Evolutionary conservation across 768 basidiomycete genomes (phyloP), one percentile per base, ranked within the genome.

Genomic region (Serendipita sp.): DNA sequence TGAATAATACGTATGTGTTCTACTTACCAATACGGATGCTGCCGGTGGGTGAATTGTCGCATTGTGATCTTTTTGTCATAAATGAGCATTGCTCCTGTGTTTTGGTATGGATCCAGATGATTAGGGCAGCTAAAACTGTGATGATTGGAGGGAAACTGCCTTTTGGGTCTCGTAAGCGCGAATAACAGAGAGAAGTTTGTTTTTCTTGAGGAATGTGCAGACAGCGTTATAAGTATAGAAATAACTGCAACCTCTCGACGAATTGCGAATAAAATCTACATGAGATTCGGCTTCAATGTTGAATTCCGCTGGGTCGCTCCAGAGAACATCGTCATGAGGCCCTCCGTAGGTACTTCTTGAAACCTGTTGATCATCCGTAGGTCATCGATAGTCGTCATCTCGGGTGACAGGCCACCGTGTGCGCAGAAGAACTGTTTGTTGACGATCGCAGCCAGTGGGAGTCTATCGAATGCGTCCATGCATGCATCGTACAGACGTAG

Each of bases 61-160:
- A 97, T 97, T 85, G 97, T 89, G 62, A 95, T 93, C 70, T 99
- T 99, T 72, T 90, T 92, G 75, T 98, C 96, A 70, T 98, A 98
- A 75, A 98, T 98, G 70, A 99, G 82, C 22, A 99, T 94, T 0
- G 96, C 96, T 1, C 94, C 96, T 75, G 97, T 98, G 77, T 99
- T 99, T 74, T 95, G 92, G 75, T 98, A 98, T 20, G 98, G 91
- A 69, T 98, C 96, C 63, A 98, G 85, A 71, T 97, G 97, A 72
- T 97, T 94, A 43, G 96, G 96, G 5, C 94, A 94, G 16, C 90
- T 94, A 76, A 99, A 99, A 99, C 93, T n/a, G 95, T 98, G 93
- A 99, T 98, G 64, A 99, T 94, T 16, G 93, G 95, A 17, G 96
- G 95, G 78, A 99, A 98, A 3, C 95, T 94, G 0, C 94, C 98